Evolutionary conservation across 257 asterid genomes (phyloP).

Genomic region (Rauvolfia tetraphylla): DNA sequence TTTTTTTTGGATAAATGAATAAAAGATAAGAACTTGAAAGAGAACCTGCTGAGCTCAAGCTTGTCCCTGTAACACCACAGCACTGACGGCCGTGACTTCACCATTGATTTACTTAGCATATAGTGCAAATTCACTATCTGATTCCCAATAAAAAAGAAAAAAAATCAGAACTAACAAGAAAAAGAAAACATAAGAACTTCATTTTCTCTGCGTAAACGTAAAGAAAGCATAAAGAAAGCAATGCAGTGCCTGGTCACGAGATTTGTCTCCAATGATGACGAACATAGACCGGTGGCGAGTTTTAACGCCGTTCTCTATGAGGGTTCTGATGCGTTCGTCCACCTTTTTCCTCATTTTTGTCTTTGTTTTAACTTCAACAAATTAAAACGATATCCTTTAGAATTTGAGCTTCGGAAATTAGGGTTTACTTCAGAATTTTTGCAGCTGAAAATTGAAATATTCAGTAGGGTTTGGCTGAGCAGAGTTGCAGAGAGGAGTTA

Average conservation of each 20-base stretch:
- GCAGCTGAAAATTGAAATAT: not conserved
- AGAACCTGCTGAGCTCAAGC: conserved; percentile 87
- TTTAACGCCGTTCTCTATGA: conserved; percentile 88
- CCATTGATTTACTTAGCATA: conserved; percentile 66
- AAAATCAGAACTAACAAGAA: too few relatives aligned
- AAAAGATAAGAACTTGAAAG: not conserved
- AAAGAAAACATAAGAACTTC: not conserved
- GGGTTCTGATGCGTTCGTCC: conserved; percentile 77
- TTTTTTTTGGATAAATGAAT: too few relatives aligned
- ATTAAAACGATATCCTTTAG: not conserved
- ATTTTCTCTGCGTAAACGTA: not conserved
- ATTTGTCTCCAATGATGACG: conserved; percentile 86
- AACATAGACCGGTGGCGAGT: conserved; percentile 87
- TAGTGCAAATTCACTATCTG: conserved; percentile 77
- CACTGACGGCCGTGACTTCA: conserved; percentile 67
- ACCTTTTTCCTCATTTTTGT: conserved; percentile 70
- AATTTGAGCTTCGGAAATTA: not conserved
- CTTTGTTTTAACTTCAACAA: not conserved
- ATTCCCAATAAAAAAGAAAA: not conserved
- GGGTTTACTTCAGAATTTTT: not conserved
- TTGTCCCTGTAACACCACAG: conserved; percentile 96
- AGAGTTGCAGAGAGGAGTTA: not conserved
- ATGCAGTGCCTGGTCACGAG: conserved; percentile 69
- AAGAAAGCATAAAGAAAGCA: not conserved
- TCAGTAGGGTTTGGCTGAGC: not conserved